Conservation (phyloP, 768 basidiomycete species). For the Paxillus rubicundulus region DNA sequence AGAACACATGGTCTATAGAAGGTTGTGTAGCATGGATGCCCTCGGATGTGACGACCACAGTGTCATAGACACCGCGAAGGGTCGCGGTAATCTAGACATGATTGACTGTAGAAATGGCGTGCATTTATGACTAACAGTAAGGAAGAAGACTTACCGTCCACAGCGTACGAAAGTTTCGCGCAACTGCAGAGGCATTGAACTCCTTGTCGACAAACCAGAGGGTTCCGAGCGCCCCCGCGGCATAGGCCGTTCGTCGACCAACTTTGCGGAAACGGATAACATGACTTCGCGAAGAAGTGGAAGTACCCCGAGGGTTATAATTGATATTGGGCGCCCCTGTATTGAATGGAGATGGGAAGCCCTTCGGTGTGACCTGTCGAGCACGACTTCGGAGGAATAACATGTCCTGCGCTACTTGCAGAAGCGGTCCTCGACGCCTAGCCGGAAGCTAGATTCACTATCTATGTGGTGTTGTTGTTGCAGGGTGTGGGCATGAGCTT, state of each 20-base stretch:
- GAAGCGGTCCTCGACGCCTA: neutral
- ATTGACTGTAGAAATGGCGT: neutral
- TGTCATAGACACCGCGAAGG: too few relatives aligned
- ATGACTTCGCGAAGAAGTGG: neutral
- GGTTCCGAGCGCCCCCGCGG: constrained; percentile 26
- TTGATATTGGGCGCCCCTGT: neutral
- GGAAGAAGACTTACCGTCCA: constrained; percentile 42
- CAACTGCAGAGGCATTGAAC: constrained; percentile 48
- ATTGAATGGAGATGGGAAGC: neutral
- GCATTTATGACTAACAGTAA: neutral
- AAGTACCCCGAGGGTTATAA: neutral
- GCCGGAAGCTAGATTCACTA: neutral
- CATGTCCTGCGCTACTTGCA: neutral
- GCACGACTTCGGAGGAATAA: neutral
- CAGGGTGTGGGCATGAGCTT: neutral
- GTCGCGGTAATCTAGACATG: too few relatives aligned
- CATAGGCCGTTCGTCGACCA: constrained; percentile 22
- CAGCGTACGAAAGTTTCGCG: constrained; percentile 46
- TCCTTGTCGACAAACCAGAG: constrained; percentile 41
- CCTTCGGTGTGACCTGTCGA: neutral
- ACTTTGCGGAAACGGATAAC: constrained; percentile 12
- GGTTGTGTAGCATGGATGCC: too few relatives aligned
- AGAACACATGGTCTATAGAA: too few relatives aligned
- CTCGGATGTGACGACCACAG: too few relatives aligned
- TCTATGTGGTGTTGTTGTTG: neutral